Conservation (phyloP, 345 rosid species). For the Litchi chinensis region DNA sequence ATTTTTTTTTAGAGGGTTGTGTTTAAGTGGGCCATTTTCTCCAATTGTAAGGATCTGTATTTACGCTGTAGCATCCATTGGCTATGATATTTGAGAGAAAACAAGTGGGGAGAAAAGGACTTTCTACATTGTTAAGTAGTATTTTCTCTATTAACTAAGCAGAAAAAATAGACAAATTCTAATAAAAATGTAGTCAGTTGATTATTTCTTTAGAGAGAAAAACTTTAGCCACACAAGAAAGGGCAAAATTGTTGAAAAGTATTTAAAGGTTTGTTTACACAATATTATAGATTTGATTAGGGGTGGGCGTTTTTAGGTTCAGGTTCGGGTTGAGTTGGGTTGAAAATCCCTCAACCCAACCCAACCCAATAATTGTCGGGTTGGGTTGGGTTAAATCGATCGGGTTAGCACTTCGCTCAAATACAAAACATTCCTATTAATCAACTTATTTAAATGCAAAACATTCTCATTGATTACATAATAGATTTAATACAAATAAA, state of each 20-base stretch:
- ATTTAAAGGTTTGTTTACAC: background rate
- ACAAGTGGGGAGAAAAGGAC: background rate
- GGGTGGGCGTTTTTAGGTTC: too few relatives aligned
- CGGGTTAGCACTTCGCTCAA: too few relatives aligned
- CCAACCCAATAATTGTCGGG: too few relatives aligned
- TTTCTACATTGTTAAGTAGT: background rate
- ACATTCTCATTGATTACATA: too few relatives aligned
- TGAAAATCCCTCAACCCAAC: too few relatives aligned
- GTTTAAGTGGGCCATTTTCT: background rate
- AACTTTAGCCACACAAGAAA: conserved; percentile 14
- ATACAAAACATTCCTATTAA: too few relatives aligned
- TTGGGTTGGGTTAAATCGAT: too few relatives aligned
- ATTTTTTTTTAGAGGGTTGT: background rate
- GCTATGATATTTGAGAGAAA: background rate
- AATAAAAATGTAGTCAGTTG: background rate
- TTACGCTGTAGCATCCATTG: background rate
- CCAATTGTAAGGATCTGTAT: background rate
- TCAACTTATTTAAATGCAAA: too few relatives aligned
- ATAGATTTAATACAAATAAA: too few relatives aligned
- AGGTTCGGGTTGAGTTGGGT: too few relatives aligned
- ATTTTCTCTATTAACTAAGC: background rate
- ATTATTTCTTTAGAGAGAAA: conserved; percentile 1
- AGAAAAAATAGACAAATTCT: background rate
- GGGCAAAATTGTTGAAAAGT: conserved; percentile 13
- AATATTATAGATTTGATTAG: background rate